A percentile compares a stretch with the other conserved stretches of the same genome.
Conservation (phyloP, 73 alveolate species). For the Paramecium primaurelia region DNA sequence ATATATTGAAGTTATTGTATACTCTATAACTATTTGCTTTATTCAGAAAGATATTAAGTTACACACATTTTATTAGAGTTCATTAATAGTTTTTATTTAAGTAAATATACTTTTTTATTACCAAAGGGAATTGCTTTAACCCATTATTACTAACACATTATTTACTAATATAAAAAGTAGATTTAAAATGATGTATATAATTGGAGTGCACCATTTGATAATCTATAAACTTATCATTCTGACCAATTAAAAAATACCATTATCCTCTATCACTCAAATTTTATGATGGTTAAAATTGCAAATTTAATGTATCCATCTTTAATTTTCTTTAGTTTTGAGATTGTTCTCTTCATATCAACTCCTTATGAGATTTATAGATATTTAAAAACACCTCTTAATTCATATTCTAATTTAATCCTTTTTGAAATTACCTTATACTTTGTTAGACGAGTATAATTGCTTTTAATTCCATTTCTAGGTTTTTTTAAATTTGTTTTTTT, state of each 20-base stretch:
- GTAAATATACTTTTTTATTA: neutral
- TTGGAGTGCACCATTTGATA: neutral
- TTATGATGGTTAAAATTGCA: neutral
- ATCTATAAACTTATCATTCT: neutral
- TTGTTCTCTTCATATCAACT: neutral
- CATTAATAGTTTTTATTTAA: neutral
- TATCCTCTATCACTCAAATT: neutral
- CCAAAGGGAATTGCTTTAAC: neutral
- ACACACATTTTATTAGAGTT: neutral
- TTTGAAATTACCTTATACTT: neutral
- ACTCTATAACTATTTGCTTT: neutral
- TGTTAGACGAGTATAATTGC: neutral
- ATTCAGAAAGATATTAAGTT: neutral
- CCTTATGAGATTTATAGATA: neutral
- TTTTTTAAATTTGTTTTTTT: neutral
- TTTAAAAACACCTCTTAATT: neutral
- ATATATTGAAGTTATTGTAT: neutral
- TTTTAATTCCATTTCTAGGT: neutral
- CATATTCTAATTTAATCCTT: neutral
- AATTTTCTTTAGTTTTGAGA: neutral
- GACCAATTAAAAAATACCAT: neutral
- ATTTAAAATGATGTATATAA: neutral
- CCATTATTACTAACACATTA: neutral
- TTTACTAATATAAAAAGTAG: neutral
- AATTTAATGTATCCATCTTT: neutral